Conservation (phyloP, 257 asterid species). For the Cruciata laevipes region DNA sequence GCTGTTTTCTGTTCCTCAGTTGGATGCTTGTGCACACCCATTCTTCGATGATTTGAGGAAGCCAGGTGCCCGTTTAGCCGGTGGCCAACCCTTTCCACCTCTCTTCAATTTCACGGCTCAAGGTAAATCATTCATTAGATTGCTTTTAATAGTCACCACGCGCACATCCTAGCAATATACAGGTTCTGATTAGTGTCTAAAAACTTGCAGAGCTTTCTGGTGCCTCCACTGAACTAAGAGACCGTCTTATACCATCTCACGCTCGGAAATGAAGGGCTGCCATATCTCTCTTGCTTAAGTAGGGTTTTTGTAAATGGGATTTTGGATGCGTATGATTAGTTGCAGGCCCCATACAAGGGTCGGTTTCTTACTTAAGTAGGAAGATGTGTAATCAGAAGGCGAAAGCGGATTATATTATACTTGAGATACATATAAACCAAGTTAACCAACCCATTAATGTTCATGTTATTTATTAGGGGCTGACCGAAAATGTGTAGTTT, state of each 20-base stretch:
- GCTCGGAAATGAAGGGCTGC: constrained; percentile 15
- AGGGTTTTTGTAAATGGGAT: constrained; percentile 24
- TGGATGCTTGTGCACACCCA: constrained; percentile 95
- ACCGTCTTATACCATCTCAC: constrained; percentile 35
- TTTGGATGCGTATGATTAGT: constrained; percentile 12
- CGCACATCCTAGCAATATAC: not conserved
- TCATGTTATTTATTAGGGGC: constrained; percentile 9
- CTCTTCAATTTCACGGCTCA: constrained; percentile 68
- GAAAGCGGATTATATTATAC: not conserved
- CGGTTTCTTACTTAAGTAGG: constrained; percentile 8
- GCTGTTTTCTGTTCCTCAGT: constrained; percentile 25
- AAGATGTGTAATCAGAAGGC: not conserved
- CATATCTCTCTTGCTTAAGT: not conserved
- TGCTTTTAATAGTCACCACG: not conserved
- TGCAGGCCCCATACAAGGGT: constrained; percentile 4
- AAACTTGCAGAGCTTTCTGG: constrained; percentile 38
- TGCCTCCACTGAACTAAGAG: constrained; percentile 32
- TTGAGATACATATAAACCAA: not conserved
- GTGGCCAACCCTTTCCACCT: constrained; percentile 70
- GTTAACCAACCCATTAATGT: not conserved
- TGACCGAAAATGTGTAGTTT: not conserved
- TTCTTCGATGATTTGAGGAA: constrained; percentile 69
- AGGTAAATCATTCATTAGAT: constrained; percentile 31
- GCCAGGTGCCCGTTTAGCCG: constrained; percentile 60
- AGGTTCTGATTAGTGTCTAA: constrained; percentile 4